Evolutionary conservation across 2,329 filamentous ascomycete species (phyloP).

Genomic region (Beauveria scarabaeidicola): DNA sequence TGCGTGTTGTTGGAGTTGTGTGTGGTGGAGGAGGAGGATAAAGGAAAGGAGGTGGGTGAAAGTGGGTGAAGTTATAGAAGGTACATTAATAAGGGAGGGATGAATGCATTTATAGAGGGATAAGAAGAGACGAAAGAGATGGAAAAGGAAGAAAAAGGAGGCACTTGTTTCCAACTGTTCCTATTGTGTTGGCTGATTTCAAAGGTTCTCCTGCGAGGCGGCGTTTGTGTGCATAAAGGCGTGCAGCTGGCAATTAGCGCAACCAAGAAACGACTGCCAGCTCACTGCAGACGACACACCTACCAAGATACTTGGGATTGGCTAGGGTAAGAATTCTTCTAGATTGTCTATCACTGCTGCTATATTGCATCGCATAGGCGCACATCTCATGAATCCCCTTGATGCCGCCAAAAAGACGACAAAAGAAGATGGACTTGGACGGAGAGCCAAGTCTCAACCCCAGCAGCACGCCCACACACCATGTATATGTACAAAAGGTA

Average conservation of each 20-base stretch:
- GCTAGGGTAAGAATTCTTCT: background rate
- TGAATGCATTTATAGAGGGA: too few relatives aligned
- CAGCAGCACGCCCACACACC: background rate
- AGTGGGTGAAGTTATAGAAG: background rate
- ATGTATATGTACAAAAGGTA: constrained; percentile 1
- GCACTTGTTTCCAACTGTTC: background rate
- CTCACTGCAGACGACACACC: background rate
- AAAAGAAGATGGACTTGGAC: background rate
- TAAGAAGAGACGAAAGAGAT: too few relatives aligned
- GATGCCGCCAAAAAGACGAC: background rate
- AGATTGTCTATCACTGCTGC: background rate
- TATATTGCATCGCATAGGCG: background rate
- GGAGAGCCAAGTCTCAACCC: background rate
- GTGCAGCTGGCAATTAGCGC: background rate
- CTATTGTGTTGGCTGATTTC: background rate
- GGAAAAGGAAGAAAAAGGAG: background rate
- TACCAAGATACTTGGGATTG: background rate
- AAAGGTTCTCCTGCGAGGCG: background rate
- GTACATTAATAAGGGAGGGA: too few relatives aligned
- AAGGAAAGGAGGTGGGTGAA: background rate
- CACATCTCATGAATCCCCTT: background rate
- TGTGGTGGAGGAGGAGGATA: background rate
- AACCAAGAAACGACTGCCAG: background rate
- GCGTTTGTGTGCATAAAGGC: background rate
- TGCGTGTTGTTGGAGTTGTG: background rate